Evolutionary conservation across 768 basidiomycete genomes (phyloP), one percentile per base, ranked within the genome.

Genomic region (Neoboletus subvelutipes): DNA sequence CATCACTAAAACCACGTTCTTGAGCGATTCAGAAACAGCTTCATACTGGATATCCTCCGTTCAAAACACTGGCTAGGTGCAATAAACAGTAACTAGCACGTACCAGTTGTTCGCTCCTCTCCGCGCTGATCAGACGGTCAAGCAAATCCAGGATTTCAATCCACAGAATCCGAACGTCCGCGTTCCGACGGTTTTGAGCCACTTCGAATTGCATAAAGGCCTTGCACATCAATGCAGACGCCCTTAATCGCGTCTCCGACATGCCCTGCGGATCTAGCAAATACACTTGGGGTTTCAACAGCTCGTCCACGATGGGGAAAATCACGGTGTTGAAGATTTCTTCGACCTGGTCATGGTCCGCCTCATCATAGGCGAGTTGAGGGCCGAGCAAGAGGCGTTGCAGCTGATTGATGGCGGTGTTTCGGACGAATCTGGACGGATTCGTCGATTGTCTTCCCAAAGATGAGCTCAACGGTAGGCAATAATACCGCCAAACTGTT

Each of bases 1-100:
- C 93, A 99, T 95, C 48, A 99, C 96, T 47, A 98, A 81, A 17
- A 99, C 76, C 48, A 96, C 91, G 67, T 98, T 98, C 76, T 98
- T 98, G 64, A 99, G 80, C 1, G 94, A 95, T 73, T 99, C 97
- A 1, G 93, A 94, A 20, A 97, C 82, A 0, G 96, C 96, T 71
- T 99, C 97, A 69, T 88, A 87, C 96, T 98, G 3, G 1, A 64
- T 1, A 57, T 18, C 4, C 34, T 22, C 33, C 9, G 8, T 43
- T 71, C 54, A 63, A 36, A 13, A 33, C 36, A 36, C 45, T 15
- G 33, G 50, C 13, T 40, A 28, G 9, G 9, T 1, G 13, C 10
- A 11, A 20, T 13, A 22, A n/a, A 54, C n/a, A 49, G 10, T 26
- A 39, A 12, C 41, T 20, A 15, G 20, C 31, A 46, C 51, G 24